These are phyloP conservation scores for Populus tremula DNA, from an alignment of 345 rosid species.

Conservation along the genomic window DNA sequence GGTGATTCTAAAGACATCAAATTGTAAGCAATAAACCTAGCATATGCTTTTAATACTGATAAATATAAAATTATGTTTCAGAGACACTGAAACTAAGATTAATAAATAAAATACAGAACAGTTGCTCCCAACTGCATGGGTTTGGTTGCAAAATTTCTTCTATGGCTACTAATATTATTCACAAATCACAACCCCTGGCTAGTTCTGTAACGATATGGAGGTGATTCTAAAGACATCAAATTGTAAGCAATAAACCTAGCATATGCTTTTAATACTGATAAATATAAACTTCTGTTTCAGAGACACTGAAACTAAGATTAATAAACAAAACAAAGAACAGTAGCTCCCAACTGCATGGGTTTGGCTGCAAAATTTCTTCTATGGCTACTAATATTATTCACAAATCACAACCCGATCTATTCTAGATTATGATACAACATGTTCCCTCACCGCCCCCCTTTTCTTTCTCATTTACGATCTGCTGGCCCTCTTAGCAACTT, in stretches of 20 bases:
- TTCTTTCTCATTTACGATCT: not conserved
- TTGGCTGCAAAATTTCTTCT: too few species aligned
- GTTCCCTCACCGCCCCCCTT: not conserved
- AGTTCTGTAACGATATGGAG: not conserved
- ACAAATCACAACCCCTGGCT: not conserved
- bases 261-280: not conserved
- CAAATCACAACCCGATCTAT: not conserved
- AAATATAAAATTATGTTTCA: not conserved
- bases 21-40: not conserved
- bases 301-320: not conserved
- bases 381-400: not conserved
- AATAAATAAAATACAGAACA: not conserved
- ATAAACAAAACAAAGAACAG: not conserved
- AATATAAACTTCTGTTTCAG: not conserved
- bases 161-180: not conserved
- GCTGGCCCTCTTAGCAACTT: not conserved
- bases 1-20: not conserved
- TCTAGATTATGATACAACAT: not conserved
- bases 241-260: not conserved
- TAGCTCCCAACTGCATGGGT: not conserved
- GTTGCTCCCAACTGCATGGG: not conserved
- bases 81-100: not conserved
- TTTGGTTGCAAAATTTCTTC: too few species aligned
- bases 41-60: not conserved
- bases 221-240: not conserved